Percentiles rank a stretch among this genome's conserved stretches.
phyloP scores from a whole-genome alignment of 139 green algal genomes.

The Chlamydomonas sp. region DNA sequence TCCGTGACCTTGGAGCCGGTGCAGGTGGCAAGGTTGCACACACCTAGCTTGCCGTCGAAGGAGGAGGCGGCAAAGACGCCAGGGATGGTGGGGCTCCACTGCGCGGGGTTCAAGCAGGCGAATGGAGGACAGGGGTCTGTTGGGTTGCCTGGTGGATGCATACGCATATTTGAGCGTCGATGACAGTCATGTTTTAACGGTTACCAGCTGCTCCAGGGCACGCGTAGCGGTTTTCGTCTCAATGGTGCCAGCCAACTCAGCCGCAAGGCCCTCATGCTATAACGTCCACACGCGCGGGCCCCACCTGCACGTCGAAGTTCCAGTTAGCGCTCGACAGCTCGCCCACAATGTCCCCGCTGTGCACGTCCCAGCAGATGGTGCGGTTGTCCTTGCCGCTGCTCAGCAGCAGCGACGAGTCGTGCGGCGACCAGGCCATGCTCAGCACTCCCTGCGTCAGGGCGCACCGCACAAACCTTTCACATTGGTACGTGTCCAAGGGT shows the following conservation, averaged over 20 bases:
- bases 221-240: background rate
- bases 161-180: background rate
- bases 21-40: slow-evolving; percentile 74
- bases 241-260: background rate
- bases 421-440: slow-evolving; percentile 89
- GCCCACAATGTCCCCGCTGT: slow-evolving; percentile 64
- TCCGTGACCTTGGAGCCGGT: slow-evolving; percentile 55
- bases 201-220: background rate
- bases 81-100: slow-evolving; percentile 80
- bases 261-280: background rate
- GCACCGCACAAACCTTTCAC: no score
- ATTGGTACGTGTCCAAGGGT: no score
- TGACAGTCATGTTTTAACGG: background rate
- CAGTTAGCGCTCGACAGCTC: slow-evolving; percentile 76
- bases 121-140: background rate
- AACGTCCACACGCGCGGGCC: background rate
- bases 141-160: background rate
- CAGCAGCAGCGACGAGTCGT: slow-evolving; percentile 91
- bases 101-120: slow-evolving; percentile 8
- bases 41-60: slow-evolving; percentile 76
- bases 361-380: slow-evolving; percentile 94
- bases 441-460: slow-evolving; percentile 78
- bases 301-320: slow-evolving; percentile 87
- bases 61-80: slow-evolving; percentile 78
- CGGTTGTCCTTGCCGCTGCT: slow-evolving; percentile 93